A percentile compares a stretch with the other conserved stretches of the same genome.
These are phyloP conservation scores for Lanmaoa rubissima DNA, from an alignment of 768 basidiomycete species.

Conservation along the genomic window DNA sequence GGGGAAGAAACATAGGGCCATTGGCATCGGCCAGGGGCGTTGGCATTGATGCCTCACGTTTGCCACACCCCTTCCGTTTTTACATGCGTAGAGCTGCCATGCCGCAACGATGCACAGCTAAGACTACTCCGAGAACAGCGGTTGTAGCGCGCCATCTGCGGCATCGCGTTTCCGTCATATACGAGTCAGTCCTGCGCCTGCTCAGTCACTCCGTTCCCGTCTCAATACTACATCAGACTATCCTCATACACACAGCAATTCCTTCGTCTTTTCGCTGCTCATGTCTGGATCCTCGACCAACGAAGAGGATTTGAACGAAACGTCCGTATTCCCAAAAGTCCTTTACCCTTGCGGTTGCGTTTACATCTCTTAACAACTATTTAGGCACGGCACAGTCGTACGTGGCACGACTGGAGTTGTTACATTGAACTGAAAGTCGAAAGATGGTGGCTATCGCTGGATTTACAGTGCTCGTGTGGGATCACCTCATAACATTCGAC, in stretches of 20 bases:
- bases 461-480: conserved; percentile 51
- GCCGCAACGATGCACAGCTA: not conserved
- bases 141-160: not conserved
- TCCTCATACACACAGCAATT: not conserved
- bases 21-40: not conserved
- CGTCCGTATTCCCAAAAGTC: not conserved
- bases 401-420: not conserved
- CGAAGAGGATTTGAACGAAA: not conserved
- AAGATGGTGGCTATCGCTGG: conserved; percentile 54
- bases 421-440: not conserved
- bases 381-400: conserved; percentile 11
- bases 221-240: not conserved
- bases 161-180: not conserved
- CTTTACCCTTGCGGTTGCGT: not conserved
- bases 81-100: not conserved
- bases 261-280: not conserved
- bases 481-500: conserved; percentile 38
- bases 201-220: not conserved
- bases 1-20: no score
- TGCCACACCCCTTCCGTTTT: not conserved
- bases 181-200: not conserved
- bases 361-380: not conserved
- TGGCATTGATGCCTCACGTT: not conserved
- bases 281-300: not conserved
- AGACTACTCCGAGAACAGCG: not conserved